Evolutionary conservation across 441 rosid species (phyloP).

Genomic region (Mallotus japonicus): DNA sequence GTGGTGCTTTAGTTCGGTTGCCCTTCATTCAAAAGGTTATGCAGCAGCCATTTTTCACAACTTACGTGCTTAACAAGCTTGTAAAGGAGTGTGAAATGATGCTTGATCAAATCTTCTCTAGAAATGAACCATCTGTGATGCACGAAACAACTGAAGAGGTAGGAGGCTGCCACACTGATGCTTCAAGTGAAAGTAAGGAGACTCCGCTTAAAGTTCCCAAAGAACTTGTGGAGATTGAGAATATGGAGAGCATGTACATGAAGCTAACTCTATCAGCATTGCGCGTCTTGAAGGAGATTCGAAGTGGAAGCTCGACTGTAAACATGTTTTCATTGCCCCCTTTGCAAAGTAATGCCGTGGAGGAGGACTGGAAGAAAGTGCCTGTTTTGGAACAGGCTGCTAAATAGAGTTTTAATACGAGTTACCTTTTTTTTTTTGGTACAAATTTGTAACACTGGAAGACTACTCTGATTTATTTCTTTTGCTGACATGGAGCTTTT

Average conservation of each 20-base stretch:
- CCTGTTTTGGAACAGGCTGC: conserved; percentile 33
- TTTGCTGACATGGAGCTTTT: not conserved
- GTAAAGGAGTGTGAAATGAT: conserved; percentile 72
- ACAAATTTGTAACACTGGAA: conserved; percentile 5
- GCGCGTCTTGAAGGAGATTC: conserved; percentile 65
- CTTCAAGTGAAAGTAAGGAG: conserved; percentile 19
- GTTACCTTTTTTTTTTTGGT: not conserved
- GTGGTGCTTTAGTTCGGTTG: conserved; percentile 62
- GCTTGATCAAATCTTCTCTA: conserved; percentile 38
- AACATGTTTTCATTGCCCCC: conserved; percentile 80
- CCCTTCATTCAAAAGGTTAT: conserved; percentile 75
- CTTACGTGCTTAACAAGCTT: conserved; percentile 67
- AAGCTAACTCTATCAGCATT: conserved; percentile 66
- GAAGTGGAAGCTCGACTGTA: conserved; percentile 81
- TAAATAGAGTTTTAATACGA: conserved; percentile 23
- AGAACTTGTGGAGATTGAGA: conserved; percentile 55
- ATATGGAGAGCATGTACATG: conserved; percentile 67
- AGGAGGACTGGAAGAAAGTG: conserved; percentile 28
- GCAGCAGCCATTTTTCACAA: conserved; percentile 82
- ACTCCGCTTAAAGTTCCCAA: conserved; percentile 34
- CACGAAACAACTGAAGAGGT: not conserved
- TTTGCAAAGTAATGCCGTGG: conserved; percentile 31
- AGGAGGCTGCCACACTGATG: not conserved
- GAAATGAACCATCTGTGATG: not conserved
- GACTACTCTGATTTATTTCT: not conserved